phyloP scores from a whole-genome alignment of 108 stramenopile genomes.

The Epithemia pelagica region DNA sequence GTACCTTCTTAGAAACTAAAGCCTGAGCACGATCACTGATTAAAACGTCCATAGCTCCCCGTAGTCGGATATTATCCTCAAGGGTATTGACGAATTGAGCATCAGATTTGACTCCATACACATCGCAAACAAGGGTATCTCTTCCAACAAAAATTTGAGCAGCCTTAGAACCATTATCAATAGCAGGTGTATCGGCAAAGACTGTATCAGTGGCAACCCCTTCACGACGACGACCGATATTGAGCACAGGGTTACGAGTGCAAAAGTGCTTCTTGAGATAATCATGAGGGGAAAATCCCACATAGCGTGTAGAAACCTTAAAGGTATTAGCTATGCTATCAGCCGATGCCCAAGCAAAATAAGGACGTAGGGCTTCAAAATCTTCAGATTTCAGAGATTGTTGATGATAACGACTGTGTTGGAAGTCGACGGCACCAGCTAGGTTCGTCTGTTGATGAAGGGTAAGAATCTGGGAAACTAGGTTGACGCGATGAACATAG shows the following conservation, averaged over 20 bases:
- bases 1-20: slow-evolving; percentile 11
- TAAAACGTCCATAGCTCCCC: slow-evolving; percentile 14
- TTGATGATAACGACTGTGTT: too few species aligned
- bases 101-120: slow-evolving; percentile 15
- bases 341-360: not conserved
- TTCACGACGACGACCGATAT: slow-evolving; percentile 13
- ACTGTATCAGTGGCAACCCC: slow-evolving; percentile 21
- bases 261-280: not conserved
- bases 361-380: not conserved
- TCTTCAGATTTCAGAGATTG: too few species aligned
- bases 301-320: not conserved
- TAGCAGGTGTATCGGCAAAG: slow-evolving; percentile 15
- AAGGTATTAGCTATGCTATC: not conserved
- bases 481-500: too few species aligned
- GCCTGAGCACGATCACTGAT: slow-evolving; percentile 12
- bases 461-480: too few species aligned
- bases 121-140: slow-evolving; percentile 3
- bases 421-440: too few species aligned
- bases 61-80: slow-evolving; percentile 21
- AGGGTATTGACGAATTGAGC: slow-evolving; percentile 15
- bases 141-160: slow-evolving; percentile 17
- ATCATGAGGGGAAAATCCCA: not conserved
- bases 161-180: slow-evolving; percentile 9
- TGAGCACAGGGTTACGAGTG: slow-evolving; percentile 9
- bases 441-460: too few species aligned